Percentiles rank a stretch among this genome's conserved stretches.
phyloP scores from a whole-genome alignment of 108 stramenopile species.

The Fistulifera pelliculosa region DNA sequence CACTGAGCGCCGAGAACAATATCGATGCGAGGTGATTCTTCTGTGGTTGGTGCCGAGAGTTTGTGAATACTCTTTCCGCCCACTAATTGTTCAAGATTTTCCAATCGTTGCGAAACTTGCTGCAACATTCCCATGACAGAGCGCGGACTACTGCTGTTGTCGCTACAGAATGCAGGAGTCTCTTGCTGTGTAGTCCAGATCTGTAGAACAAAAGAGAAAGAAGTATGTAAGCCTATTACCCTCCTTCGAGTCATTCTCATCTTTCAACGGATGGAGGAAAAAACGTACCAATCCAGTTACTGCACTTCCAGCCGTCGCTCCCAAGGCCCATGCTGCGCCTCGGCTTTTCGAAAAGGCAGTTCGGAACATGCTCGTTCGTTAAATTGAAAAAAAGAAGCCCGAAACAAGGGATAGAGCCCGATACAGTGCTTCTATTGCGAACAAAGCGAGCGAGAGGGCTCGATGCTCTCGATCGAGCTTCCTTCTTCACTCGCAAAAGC shows the following conservation, averaged over 20 bases:
- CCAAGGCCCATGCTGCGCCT: neutral
- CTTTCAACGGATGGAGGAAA: neutral
- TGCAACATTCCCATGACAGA: conserved; percentile 30
- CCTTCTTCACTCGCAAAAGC: too few relatives aligned
- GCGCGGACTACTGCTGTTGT: conserved; percentile 15
- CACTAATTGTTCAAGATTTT: conserved; percentile 19
- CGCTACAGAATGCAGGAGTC: conserved; percentile 20
- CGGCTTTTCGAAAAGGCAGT: conserved; percentile 1
- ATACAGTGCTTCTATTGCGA: too few relatives aligned
- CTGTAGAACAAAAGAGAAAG: conserved; percentile 1
- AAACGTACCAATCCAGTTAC: conserved; percentile 9
- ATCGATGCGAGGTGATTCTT: conserved; percentile 42
- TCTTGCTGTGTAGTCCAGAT: conserved; percentile 1
- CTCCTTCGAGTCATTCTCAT: too few relatives aligned
- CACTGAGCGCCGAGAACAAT: conserved; percentile 94
- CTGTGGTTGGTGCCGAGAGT: neutral
- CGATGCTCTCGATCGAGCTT: too few relatives aligned
- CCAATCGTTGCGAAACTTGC: conserved; percentile 24
- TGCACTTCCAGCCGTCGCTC: neutral
- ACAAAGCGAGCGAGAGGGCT: too few relatives aligned
- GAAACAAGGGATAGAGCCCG: too few relatives aligned
- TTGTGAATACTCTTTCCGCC: conserved; percentile 6
- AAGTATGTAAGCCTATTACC: neutral
- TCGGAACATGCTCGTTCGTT: conserved; percentile 2
- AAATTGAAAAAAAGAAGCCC: too few relatives aligned